These are phyloP conservation scores for Ceratobasidium sp. DNA, from an alignment of 1,284 basidiomycete genomes.

Conservation along the genomic window DNA sequence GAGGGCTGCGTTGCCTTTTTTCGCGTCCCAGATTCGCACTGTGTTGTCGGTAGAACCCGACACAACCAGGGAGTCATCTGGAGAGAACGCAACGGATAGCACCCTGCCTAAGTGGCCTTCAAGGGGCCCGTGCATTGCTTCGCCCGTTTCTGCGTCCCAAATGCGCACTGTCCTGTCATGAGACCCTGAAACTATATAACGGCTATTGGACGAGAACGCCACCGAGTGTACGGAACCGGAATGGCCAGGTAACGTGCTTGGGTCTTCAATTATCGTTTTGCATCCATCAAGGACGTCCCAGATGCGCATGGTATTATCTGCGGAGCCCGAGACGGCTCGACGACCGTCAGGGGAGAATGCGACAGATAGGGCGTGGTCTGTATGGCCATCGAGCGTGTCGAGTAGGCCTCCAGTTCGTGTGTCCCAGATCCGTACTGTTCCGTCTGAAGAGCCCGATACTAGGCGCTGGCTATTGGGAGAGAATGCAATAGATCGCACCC, in stretches of 20 bases:
- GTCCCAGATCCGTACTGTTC: conserved; percentile 44
- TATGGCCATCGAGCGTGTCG: conserved; percentile 56
- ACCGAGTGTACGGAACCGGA: neutral
- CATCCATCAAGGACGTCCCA: conserved; percentile 38
- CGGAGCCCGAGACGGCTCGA: conserved; percentile 37
- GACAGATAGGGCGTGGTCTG: conserved; percentile 51
- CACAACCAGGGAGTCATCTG: conserved; percentile 19
- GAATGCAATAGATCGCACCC: conserved; percentile 55
- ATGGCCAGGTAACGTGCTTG: neutral
- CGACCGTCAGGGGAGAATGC: conserved; percentile 44
- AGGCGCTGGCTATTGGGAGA: conserved; percentile 50
- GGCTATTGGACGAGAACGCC: conserved; percentile 36
- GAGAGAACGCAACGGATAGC: conserved; percentile 21
- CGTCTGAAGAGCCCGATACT: conserved; percentile 34
- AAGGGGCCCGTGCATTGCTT: neutral
- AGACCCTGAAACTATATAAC: conserved; percentile 19
- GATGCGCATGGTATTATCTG: conserved; percentile 33
- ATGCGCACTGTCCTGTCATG: conserved; percentile 31
- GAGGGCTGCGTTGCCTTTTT: too few relatives aligned
- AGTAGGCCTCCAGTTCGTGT: neutral
- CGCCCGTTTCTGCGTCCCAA: conserved; percentile 9
- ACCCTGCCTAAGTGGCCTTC: conserved; percentile 28
- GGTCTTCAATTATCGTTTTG: neutral
- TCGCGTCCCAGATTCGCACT: conserved; percentile 26
- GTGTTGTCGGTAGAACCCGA: conserved; percentile 36